These are phyloP conservation scores for Whalleya microplaca DNA, from an alignment of 2,329 filamentous ascomycete genomes.

Conservation along the genomic window DNA sequence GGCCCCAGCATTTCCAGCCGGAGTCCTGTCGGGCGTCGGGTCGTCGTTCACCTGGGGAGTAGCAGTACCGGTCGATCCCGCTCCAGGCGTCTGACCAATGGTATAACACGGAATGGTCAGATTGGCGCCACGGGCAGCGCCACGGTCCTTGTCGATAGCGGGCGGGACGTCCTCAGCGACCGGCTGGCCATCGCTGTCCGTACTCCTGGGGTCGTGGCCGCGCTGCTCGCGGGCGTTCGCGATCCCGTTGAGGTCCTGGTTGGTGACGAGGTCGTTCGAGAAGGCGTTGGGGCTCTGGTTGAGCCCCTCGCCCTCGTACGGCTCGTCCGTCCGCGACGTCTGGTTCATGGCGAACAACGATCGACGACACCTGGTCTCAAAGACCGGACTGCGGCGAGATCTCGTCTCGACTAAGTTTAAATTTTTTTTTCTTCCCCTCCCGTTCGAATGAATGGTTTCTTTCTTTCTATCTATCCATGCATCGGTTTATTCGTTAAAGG, in stretches of 20 bases:
- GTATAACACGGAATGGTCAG: constrained; percentile 26
- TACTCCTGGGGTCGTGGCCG: constrained; percentile 25
- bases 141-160: constrained; percentile 24
- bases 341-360: constrained; percentile 34
- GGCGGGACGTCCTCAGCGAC: constrained; percentile 26
- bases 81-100: constrained; percentile 29
- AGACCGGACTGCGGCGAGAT: constrained; percentile 6
- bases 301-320: constrained; percentile 43
- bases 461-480: too few species aligned
- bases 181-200: constrained; percentile 34
- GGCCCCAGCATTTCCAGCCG: neutral
- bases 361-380: constrained; percentile 3
- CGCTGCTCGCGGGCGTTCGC: constrained; percentile 46
- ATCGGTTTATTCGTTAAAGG: too few species aligned
- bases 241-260: constrained; percentile 57
- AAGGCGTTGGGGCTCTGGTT: constrained; percentile 60
- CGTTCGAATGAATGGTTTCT: too few species aligned
- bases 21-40: constrained; percentile 9
- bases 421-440: too few species aligned
- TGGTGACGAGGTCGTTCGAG: constrained; percentile 60
- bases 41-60: constrained; percentile 17
- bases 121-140: constrained; percentile 14
- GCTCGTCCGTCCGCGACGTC: constrained; percentile 45
- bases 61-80: too few species aligned
- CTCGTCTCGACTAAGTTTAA: constrained; percentile 3